Conservation (phyloP, 1,139 yeast species). For the Blastobotrys apis region DNA sequence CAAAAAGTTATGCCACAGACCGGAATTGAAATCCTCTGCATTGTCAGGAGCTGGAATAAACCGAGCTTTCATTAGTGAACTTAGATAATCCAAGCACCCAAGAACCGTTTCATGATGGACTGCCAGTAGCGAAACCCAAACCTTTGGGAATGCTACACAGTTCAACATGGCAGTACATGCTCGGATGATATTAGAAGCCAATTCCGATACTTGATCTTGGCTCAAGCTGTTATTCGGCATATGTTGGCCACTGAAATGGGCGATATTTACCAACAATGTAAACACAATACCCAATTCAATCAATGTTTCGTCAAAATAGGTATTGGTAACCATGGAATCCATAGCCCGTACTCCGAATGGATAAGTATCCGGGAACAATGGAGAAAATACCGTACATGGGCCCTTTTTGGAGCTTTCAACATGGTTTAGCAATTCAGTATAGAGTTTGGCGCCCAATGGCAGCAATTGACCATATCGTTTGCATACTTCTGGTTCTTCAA, state of each 20-base stretch:
- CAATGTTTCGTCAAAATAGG: slow-evolving; percentile 64
- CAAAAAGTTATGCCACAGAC: slow-evolving; percentile 50
- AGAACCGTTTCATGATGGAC: slow-evolving; percentile 51
- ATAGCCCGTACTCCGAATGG: slow-evolving; percentile 66
- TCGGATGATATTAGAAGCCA: slow-evolving; percentile 36
- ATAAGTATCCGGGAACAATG: slow-evolving; percentile 60
- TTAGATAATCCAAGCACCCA: slow-evolving; percentile 57
- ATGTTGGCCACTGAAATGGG: slow-evolving; percentile 46
- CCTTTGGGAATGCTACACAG: slow-evolving; percentile 40
- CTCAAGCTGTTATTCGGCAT: slow-evolving; percentile 51
- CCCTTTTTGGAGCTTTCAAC: slow-evolving; percentile 21
- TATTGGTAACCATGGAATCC: slow-evolving; percentile 72
- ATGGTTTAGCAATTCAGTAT: slow-evolving; percentile 28
- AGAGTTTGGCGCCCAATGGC: slow-evolving; percentile 32
- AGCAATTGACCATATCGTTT: slow-evolving; percentile 32
- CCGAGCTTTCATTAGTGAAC: slow-evolving; percentile 27
- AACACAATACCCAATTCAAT: slow-evolving; percentile 53
- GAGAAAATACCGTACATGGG: slow-evolving; percentile 29
- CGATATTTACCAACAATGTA: slow-evolving; percentile 36
- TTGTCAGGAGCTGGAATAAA: slow-evolving; percentile 55
- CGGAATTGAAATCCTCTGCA: slow-evolving; percentile 55
- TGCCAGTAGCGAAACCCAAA: slow-evolving; percentile 35
- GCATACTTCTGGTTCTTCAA: slow-evolving; percentile 29
- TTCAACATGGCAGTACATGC: slow-evolving; percentile 39
- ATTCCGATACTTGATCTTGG: slow-evolving; percentile 41